Evolutionary conservation across 768 basidiomycete genomes (phyloP).

Genomic region (Suillus sp.): DNA sequence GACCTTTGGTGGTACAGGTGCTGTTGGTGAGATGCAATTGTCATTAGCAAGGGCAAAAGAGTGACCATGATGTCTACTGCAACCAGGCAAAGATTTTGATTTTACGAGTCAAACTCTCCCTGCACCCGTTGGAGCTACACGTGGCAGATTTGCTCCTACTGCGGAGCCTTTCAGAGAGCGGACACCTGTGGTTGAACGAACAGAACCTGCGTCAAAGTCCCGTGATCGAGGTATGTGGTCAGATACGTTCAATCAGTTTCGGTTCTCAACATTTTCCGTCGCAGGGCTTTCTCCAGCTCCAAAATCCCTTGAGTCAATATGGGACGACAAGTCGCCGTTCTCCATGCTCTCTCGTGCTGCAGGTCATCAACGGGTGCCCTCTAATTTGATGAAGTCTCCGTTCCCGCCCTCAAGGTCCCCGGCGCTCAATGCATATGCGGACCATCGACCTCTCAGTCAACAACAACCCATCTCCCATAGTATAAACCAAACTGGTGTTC

Average conservation of each 20-base stretch:
- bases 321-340: slow-evolving; percentile 81
- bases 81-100: slow-evolving; percentile 87
- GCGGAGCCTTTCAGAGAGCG: slow-evolving; percentile 28
- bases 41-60: slow-evolving; percentile 10
- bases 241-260: slow-evolving; percentile 13
- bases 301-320: slow-evolving; percentile 70
- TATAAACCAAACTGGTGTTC: slow-evolving; percentile 42
- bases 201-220: slow-evolving; percentile 16
- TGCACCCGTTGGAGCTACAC: slow-evolving; percentile 19
- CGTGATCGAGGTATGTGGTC: slow-evolving; percentile 33
- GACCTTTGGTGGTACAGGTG: slow-evolving; percentile 80
- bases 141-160: slow-evolving; percentile 25
- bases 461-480: slow-evolving; percentile 41
- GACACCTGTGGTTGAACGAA: slow-evolving; percentile 32
- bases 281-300: slow-evolving; percentile 36
- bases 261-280: slow-evolving; percentile 18
- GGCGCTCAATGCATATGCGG: slow-evolving; percentile 32
- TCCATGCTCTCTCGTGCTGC: slow-evolving; percentile 59
- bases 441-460: slow-evolving; percentile 39
- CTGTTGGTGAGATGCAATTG: slow-evolving; percentile 62
- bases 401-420: slow-evolving; percentile 25
- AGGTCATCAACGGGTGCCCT: slow-evolving; percentile 30
- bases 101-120: slow-evolving; percentile 57
- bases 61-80: slow-evolving; percentile 16
- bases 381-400: slow-evolving; percentile 27